Conservation (phyloP, 495 filamentous ascomycete genomes). For the Daldinia concentrica region DNA sequence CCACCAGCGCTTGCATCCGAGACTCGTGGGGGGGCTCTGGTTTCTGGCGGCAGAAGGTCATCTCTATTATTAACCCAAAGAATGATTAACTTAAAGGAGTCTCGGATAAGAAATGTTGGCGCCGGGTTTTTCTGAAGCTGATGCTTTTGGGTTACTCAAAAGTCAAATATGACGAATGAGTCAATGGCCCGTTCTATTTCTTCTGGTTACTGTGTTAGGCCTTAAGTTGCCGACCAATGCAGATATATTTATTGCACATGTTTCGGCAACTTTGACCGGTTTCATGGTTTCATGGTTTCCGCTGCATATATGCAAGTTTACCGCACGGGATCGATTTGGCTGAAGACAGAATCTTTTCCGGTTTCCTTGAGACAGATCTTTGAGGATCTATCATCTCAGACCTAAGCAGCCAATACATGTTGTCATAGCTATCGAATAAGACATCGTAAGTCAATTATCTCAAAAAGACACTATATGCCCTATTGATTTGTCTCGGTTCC, state of each 20-base stretch:
- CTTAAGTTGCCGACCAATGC: slow-evolving; percentile 3
- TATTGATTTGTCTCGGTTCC: not conserved
- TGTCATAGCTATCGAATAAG: not conserved
- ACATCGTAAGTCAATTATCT: no score
- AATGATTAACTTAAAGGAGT: slow-evolving; percentile 9
- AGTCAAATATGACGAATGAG: not conserved
- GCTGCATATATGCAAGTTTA: slow-evolving; percentile 26
- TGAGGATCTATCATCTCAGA: not conserved
- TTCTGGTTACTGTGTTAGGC: not conserved
- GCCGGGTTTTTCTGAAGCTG: not conserved
- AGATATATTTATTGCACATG: slow-evolving; percentile 3
- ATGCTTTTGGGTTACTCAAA: not conserved
- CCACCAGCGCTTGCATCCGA: slow-evolving; percentile 26
- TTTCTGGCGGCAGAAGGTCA: slow-evolving; percentile 10
- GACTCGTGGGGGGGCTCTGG: slow-evolving; percentile 22
- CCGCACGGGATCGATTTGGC: slow-evolving; percentile 7
- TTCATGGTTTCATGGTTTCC: slow-evolving; percentile 22
- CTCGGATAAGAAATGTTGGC: slow-evolving; percentile 19
- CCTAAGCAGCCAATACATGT: slow-evolving; percentile 6
- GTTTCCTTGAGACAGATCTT: slow-evolving; percentile 25
- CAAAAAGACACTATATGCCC: not conserved
- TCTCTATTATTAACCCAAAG: slow-evolving; percentile 22
- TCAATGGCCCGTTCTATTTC: not conserved
- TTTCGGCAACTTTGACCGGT: slow-evolving; percentile 18
- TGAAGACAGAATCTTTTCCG: slow-evolving; percentile 20